These are phyloP conservation scores for Gymnopilus dilepis DNA, from an alignment of 768 basidiomycete genomes.

Conservation along the genomic window DNA sequence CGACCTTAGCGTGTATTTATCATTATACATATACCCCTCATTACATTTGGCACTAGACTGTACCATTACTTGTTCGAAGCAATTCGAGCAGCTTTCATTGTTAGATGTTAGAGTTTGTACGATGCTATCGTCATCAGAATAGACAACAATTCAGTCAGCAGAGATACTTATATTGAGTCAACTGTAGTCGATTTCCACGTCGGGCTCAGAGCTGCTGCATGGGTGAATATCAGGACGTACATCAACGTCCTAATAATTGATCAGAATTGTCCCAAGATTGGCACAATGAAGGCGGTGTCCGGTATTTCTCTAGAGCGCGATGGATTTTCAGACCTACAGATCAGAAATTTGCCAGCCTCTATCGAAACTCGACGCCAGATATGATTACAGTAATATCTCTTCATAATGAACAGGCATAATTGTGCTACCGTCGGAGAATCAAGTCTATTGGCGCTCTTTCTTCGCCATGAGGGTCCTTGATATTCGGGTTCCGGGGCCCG, in stretches of 20 bases:
- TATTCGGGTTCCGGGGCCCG: constrained; percentile 1
- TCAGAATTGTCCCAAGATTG: background rate
- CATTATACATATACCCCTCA: constrained; percentile 6
- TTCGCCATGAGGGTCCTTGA: constrained; percentile 2
- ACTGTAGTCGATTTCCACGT: background rate
- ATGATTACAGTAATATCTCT: background rate
- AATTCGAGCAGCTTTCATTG: background rate
- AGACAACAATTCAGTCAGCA: background rate
- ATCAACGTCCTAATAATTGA: too few species aligned
- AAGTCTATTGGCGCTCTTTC: constrained; percentile 7
- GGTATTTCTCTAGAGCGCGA: background rate
- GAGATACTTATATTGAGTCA: background rate
- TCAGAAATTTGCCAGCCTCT: background rate
- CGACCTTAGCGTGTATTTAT: constrained; percentile 10
- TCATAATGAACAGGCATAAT: background rate
- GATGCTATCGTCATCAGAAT: background rate
- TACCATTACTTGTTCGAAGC: background rate
- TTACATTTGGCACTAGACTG: background rate
- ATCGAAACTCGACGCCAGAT: background rate
- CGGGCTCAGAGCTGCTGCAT: background rate
- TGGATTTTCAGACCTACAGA: background rate
- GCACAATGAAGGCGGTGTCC: background rate
- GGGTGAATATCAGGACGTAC: background rate
- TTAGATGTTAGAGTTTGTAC: constrained; percentile 4
- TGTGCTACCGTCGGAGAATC: constrained; percentile 1